Percentiles rank a stretch among this genome's conserved stretches.
Evolutionary conservation across 345 rosid species (phyloP).

Genomic region (Gossypium bickii): DNA sequence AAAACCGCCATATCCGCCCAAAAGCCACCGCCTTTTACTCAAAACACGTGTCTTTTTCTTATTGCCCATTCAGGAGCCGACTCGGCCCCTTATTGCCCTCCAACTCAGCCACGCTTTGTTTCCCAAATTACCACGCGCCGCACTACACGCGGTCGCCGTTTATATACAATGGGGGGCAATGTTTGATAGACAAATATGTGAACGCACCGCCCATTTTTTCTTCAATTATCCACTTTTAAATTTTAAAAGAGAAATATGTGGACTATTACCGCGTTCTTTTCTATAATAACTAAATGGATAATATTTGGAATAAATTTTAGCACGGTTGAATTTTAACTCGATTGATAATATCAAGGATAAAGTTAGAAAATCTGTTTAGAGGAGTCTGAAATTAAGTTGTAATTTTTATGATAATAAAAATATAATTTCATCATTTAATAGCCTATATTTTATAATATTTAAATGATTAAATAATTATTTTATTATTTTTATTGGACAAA

Average conservation of each 20-base stretch:
- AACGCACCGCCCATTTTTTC: neutral
- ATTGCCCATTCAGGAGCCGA: neutral
- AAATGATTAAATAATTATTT: too few species aligned
- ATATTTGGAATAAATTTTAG: too few species aligned
- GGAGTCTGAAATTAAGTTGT: too few species aligned
- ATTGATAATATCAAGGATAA: fast-evolving
- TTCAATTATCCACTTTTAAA: neutral
- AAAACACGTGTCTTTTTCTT: conserved; percentile 2
- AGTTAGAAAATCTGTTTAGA: too few species aligned
- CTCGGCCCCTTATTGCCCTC: conserved; percentile 17
- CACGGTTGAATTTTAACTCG: fast-evolving
- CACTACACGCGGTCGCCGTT: conserved; percentile 14
- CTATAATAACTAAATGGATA: too few species aligned
- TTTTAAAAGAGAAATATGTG: too few species aligned
- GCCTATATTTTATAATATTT: too few species aligned
- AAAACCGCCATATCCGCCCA: neutral
- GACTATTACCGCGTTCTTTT: too few species aligned
- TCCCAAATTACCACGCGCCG: conserved; percentile 21
- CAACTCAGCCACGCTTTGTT: conserved; percentile 23
- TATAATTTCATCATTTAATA: too few species aligned
- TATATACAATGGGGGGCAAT: neutral
- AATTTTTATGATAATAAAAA: too few species aligned
- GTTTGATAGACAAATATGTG: too few species aligned
- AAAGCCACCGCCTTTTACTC: neutral
- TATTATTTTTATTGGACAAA: too few species aligned